Conservation (phyloP, 108 stramenopile species). For the Stephanodiscus triporus region DNA sequence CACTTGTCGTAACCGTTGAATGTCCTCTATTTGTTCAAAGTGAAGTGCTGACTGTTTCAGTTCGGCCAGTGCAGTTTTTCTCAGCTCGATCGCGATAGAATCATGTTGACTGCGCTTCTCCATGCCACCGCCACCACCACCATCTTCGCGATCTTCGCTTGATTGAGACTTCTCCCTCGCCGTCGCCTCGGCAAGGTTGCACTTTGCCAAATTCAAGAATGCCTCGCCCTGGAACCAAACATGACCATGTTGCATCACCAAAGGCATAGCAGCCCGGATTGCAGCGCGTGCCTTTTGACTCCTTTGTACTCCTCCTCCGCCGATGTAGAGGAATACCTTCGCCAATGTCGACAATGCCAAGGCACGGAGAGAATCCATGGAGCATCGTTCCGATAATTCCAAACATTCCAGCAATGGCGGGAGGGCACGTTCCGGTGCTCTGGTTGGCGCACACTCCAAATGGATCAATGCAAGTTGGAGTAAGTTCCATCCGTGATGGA, state of each 20-base stretch:
- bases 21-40: constrained; percentile 65
- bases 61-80: constrained; percentile 32
- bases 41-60: constrained; percentile 39
- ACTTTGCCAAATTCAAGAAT: constrained; percentile 74
- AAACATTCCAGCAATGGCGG: constrained; percentile 71
- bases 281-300: constrained; percentile 63
- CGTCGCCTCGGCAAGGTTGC: constrained; percentile 56
- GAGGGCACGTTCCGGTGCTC: constrained; percentile 48
- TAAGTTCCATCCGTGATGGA: constrained; percentile 54
- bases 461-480: constrained; percentile 62
- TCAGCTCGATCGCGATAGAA: constrained; percentile 13
- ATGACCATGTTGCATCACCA: constrained; percentile 70
- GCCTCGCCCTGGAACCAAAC: constrained; percentile 74
- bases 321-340: constrained; percentile 59
- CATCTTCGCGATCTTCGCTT: neutral
- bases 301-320: constrained; percentile 18
- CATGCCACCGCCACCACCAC: neutral
- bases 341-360: constrained; percentile 65
- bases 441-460: constrained; percentile 47
- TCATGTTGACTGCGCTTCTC: constrained; percentile 4
- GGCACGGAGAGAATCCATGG: constrained; percentile 82
- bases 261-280: constrained; percentile 61
- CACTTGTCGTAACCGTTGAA: constrained; percentile 54
- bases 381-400: constrained; percentile 50
- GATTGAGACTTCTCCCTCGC: constrained; percentile 13